Evolutionary conservation across 306 rosid genomes (phyloP).

Genomic region (Trifolium repens): DNA sequence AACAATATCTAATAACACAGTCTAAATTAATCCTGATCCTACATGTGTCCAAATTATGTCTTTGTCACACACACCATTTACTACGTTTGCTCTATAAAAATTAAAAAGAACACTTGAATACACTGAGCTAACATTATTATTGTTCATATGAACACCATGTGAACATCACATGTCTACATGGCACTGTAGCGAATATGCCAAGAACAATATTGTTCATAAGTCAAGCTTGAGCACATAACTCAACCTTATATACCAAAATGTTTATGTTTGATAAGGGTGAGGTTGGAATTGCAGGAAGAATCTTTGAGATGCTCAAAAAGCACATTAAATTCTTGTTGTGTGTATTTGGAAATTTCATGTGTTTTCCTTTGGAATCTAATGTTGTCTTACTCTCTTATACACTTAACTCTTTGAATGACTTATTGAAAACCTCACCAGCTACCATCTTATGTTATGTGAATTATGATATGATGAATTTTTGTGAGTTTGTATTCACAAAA

Average conservation of each 20-base stretch:
- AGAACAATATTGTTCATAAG: constrained; percentile 28
- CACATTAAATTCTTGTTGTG: constrained; percentile 20
- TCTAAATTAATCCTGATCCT: not conserved
- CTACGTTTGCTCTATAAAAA: not conserved
- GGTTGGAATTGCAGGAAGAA: constrained; percentile 22
- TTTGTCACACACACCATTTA: not conserved
- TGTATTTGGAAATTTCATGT: constrained; percentile 9
- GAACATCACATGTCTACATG: constrained; percentile 25
- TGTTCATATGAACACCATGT: not conserved
- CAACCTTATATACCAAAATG: not conserved
- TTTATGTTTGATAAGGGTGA: not conserved
- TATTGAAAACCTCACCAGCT: too few relatives aligned
- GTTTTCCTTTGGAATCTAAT: not conserved
- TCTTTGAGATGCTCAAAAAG: constrained; percentile 26
- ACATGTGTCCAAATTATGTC: not conserved
- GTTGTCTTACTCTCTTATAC: not conserved
- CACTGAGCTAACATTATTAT: not conserved
- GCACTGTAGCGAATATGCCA: not conserved
- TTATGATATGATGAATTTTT: too few relatives aligned
- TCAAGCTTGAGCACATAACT: constrained; percentile 27
- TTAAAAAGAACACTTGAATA: not conserved
- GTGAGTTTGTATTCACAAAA: too few relatives aligned
- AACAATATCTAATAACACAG: not conserved
- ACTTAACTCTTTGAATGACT: too few relatives aligned
- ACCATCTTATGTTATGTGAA: too few relatives aligned